These are phyloP conservation scores for Leccinum griseonigrum DNA, from an alignment of 1,284 basidiomycete genomes.

Conservation along the genomic window DNA sequence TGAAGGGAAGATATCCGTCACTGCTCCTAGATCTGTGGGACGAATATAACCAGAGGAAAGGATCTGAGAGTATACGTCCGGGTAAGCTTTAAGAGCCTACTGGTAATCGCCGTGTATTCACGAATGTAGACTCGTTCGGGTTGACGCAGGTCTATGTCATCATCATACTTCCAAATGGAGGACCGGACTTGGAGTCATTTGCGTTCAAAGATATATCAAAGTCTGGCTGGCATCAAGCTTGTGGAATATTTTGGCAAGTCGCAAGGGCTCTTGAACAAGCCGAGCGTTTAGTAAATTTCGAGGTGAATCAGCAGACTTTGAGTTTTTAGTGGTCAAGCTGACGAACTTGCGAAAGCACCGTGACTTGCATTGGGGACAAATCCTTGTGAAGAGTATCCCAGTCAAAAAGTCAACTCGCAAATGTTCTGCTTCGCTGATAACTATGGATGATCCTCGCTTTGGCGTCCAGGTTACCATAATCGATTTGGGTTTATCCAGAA, in stretches of 20 bases:
- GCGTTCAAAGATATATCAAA: conserved; percentile 49
- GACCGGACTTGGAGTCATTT: conserved; percentile 85
- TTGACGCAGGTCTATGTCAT: conserved; percentile 82
- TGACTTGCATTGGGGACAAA: conserved; percentile 98
- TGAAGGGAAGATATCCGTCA: conserved; percentile 81
- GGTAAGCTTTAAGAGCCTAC: conserved; percentile 43
- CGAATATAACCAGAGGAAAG: conserved; percentile 65
- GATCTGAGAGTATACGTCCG: conserved; percentile 85
- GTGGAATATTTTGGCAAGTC: conserved; percentile 90
- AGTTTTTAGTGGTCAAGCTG: conserved; percentile 4
- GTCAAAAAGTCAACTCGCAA: conserved; percentile 23
- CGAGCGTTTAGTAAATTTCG: conserved; percentile 79
- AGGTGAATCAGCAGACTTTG: conserved; percentile 52
- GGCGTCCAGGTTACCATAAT: conserved; percentile 85
- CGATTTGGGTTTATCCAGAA: conserved; percentile 90
- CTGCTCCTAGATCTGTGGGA: conserved; percentile 85
- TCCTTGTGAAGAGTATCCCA: conserved; percentile 71
- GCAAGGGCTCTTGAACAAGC: conserved; percentile 73
- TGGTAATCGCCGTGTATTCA: conserved; percentile 8
- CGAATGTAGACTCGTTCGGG: conserved; percentile 61
- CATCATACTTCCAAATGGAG: conserved; percentile 87
- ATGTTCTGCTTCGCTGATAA: conserved; percentile 33
- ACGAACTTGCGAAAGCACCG: conserved; percentile 66
- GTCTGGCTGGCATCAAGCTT: conserved; percentile 82
- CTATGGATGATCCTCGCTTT: conserved; percentile 57